Evolutionary conservation across 164 flowering plant species (phyloP).

Genomic region (Pachysandra terminalis): DNA sequence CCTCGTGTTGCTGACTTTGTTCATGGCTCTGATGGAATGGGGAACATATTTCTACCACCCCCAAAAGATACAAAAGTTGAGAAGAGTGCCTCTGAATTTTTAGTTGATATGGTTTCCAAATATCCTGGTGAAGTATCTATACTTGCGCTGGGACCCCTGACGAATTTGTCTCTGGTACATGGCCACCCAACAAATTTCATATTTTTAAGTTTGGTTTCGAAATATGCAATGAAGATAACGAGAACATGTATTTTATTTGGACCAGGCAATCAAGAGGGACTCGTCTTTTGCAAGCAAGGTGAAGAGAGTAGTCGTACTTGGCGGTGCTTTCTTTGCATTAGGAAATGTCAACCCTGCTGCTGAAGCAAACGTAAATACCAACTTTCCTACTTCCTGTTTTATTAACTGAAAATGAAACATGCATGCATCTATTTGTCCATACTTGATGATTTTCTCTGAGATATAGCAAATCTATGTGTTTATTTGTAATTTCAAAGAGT

Average conservation of each 20-base stretch:
- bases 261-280: conserved; percentile 89
- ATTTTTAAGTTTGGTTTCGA: neutral
- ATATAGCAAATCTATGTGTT: too few species aligned
- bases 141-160: conserved; percentile 96
- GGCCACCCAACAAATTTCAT: neutral
- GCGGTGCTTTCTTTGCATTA: conserved; percentile 91
- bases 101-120: conserved; percentile 78
- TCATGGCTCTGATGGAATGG: conserved; percentile 95
- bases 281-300: conserved; percentile 90
- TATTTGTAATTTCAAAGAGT: neutral
- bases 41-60: conserved; percentile 54
- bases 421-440: too few species aligned
- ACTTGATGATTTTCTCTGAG: too few species aligned
- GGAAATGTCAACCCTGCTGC: conserved; percentile 99
- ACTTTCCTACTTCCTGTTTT: conserved; percentile 1
- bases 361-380: conserved; percentile 94
- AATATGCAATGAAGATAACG: neutral
- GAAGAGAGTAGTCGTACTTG: conserved; percentile 81
- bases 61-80: conserved; percentile 62
- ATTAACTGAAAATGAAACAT: neutral
- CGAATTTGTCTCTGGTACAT: conserved; percentile 89
- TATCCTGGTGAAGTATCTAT: conserved; percentile 92
- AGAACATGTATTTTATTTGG: neutral
- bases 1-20: conserved; percentile 91
- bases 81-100: conserved; percentile 77